Evolutionary conservation across 352 stramenopile species (phyloP).

Genomic region (Pseudoperonospora humuli): DNA sequence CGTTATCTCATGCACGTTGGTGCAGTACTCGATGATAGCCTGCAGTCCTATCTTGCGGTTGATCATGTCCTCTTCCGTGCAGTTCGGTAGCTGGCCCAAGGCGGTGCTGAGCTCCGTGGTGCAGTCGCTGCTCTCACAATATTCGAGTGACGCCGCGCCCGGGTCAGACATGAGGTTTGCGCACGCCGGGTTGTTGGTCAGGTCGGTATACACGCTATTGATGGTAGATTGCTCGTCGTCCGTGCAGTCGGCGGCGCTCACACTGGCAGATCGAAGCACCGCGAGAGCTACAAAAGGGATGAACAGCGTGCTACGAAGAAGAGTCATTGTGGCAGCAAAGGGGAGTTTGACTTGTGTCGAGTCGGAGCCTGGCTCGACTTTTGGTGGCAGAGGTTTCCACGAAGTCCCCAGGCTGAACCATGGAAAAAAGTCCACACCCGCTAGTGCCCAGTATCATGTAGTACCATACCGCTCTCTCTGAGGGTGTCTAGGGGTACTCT

Average conservation of each 20-base stretch:
- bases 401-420: too few relatives aligned
- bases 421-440: too few relatives aligned
- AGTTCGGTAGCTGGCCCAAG: constrained; percentile 24
- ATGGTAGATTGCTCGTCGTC: constrained; percentile 18
- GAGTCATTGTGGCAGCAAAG: constrained; percentile 5
- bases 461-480: too few relatives aligned
- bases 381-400: constrained; percentile 14
- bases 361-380: background rate
- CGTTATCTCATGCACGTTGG: constrained; percentile 8
- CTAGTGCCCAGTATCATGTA: too few relatives aligned
- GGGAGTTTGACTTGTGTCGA: constrained; percentile 14
- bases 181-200: constrained; percentile 19
- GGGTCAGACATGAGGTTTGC: constrained; percentile 17
- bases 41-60: constrained; percentile 23
- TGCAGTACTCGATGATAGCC: constrained; percentile 20
- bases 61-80: constrained; percentile 21
- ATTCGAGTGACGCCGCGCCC: constrained; percentile 24
- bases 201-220: constrained; percentile 21
- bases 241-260: constrained; percentile 21
- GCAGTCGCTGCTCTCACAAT: constrained; percentile 25
- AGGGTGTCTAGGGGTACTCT: too few relatives aligned
- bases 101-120: constrained; percentile 17
- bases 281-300: constrained; percentile 5
- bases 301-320: background rate
- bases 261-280: constrained; percentile 7